Evolutionary conservation across 179 eudicot species (phyloP).

Genomic region (Beta macrorhiza): DNA sequence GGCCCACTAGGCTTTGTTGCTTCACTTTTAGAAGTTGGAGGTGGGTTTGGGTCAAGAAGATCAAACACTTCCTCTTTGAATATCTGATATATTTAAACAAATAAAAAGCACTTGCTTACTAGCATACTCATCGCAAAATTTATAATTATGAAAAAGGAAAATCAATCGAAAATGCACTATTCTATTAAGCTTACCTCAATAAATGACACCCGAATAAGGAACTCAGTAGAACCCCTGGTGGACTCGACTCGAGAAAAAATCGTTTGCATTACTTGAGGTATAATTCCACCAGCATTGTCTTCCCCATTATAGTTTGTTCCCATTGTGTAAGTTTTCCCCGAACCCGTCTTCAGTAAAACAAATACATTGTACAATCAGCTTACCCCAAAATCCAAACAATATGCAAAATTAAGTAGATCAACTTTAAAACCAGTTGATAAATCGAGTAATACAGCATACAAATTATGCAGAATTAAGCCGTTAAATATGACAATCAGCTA

Average conservation of each 20-base stretch:
- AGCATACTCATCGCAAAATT: background rate
- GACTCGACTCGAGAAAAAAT: constrained; percentile 68
- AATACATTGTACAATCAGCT: background rate
- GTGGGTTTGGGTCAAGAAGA: constrained; percentile 58
- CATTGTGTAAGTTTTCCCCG: constrained; percentile 97
- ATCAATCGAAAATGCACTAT: too few relatives aligned
- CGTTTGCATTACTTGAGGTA: constrained; percentile 83
- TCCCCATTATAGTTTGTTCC: constrained; percentile 86
- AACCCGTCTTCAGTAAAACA: constrained; percentile 63
- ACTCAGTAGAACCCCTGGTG: constrained; percentile 56
- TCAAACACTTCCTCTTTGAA: constrained; percentile 98
- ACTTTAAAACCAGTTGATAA: background rate
- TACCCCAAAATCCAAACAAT: background rate
- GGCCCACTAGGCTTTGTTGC: constrained; percentile 54
- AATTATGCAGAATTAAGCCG: background rate
- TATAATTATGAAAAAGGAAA: background rate
- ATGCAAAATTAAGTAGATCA: background rate
- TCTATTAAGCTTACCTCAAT: constrained; percentile 63
- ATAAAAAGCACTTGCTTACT: background rate
- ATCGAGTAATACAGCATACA: background rate
- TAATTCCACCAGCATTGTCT: constrained; percentile 54
- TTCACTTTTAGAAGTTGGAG: constrained; percentile 46
- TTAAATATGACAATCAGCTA: too few relatives aligned
- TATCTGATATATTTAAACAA: constrained; percentile 43
- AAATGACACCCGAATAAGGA: constrained; percentile 76